phyloP scores from a whole-genome alignment of 495 filamentous ascomycete species.

The Annulohypoxylon nitens region DNA sequence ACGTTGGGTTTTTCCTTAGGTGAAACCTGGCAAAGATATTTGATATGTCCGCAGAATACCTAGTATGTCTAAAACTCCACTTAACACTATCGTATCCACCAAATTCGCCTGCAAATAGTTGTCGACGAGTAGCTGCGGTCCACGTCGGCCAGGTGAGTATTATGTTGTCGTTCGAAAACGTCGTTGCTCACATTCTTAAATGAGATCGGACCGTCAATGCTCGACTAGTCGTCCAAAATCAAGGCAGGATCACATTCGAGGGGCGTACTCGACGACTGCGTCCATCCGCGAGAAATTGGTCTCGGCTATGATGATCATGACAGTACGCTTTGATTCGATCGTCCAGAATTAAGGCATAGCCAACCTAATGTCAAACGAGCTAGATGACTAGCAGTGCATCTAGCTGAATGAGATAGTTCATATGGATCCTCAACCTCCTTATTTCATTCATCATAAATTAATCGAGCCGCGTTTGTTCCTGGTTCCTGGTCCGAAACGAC shows the following conservation, averaged over 20 bases:
- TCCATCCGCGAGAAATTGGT: conserved; percentile 9
- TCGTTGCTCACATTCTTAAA: conserved; percentile 1
- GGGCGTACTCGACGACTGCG: conserved; percentile 14
- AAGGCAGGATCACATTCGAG: conserved; percentile 10
- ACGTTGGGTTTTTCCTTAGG: conserved; percentile 13
- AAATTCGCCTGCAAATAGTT: conserved; percentile 9
- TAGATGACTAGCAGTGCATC: background rate
- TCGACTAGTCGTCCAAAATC: background rate
- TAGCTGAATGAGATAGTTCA: conserved; percentile 12
- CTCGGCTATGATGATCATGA: background rate
- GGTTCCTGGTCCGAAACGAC: conserved; percentile 9
- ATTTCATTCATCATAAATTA: conserved; percentile 13
- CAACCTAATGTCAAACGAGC: conserved; percentile 6
- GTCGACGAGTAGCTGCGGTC: background rate
- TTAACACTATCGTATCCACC: conserved; percentile 19
- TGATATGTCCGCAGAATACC: conserved; percentile 10
- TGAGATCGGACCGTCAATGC: background rate
- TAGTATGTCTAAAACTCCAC: conserved; percentile 20
- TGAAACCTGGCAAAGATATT: conserved; percentile 17
- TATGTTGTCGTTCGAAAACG: background rate
- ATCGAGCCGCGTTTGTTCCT: conserved; percentile 18
- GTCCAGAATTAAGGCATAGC: background rate
- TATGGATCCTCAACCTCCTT: conserved; percentile 11
- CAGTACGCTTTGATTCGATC: conserved; percentile 16
- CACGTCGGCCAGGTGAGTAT: background rate